phyloP scores from a whole-genome alignment of 345 rosid genomes.

The Citrus hindsii region DNA sequence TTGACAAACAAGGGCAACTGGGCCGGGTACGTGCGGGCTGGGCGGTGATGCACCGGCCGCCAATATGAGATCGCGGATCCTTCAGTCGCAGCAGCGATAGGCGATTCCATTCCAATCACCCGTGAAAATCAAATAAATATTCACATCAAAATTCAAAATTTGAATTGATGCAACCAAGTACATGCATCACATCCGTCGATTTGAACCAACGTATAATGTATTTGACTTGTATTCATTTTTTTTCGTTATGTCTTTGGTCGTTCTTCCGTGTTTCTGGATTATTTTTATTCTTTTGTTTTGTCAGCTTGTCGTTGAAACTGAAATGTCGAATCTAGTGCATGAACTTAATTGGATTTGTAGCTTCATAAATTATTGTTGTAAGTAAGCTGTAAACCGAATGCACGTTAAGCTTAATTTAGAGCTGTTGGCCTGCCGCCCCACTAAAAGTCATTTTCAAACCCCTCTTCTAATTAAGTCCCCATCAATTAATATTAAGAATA shows the following conservation, averaged over 20 bases:
- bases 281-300: no score
- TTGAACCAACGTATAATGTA: not conserved
- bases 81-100: not conserved
- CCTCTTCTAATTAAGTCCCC: no score
- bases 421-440: no score
- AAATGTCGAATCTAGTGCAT: not conserved
- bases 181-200: no score
- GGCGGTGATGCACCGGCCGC: not conserved
- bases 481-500: no score
- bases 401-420: no score
- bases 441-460: no score
- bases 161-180: no score
- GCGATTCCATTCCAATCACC: no score
- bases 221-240: not conserved
- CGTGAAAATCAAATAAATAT: not conserved
- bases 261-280: not conserved
- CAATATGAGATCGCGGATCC: constrained; percentile 6
- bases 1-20: not conserved
- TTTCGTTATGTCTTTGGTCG: not conserved
- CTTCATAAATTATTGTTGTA: no score
- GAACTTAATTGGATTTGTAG: not conserved
- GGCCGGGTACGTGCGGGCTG: not conserved
- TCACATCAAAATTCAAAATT: not conserved
- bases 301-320: not conserved
- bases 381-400: no score